These are phyloP conservation scores for Mycotypha africana DNA, from an alignment of 371 early-diverging fungal species.

Conservation along the genomic window DNA sequence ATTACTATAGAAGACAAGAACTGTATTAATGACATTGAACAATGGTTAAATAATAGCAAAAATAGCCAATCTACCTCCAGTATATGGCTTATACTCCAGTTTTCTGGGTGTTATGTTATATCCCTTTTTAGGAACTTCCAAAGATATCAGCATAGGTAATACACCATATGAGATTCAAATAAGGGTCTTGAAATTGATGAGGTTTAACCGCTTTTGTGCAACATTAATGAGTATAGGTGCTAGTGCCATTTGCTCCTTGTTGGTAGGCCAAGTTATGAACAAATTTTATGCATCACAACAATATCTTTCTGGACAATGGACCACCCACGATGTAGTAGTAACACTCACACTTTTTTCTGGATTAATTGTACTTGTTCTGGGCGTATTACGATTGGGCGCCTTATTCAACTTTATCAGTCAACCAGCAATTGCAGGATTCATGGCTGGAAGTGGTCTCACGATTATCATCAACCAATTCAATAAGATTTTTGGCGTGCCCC, in stretches of 20 bases:
- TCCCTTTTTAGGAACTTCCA: conserved; percentile 76
- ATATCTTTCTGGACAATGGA: conserved; percentile 31
- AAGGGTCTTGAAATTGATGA: too few species aligned
- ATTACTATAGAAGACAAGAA: too few species aligned
- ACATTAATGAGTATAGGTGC: too few species aligned
- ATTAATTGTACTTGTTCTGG: conserved; percentile 56
- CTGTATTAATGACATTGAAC: too few species aligned
- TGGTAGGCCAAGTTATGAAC: conserved; percentile 63
- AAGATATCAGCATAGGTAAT: conserved; percentile 83
- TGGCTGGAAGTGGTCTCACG: conserved; percentile 68
- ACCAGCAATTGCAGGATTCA: conserved; percentile 71
- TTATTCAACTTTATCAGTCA: conserved; percentile 81
- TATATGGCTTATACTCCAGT: conserved; percentile 84
- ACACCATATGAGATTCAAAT: too few species aligned
- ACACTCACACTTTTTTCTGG: conserved; percentile 62
- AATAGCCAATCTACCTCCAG: conserved; percentile 76
- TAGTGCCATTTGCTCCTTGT: conserved; percentile 77
- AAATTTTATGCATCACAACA: conserved; percentile 36
- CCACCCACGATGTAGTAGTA: conserved; percentile 32
- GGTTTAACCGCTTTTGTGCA: too few species aligned
- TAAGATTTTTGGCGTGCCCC: conserved; percentile 66
- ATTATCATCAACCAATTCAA: conserved; percentile 79
- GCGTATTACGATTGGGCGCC: conserved; percentile 72
- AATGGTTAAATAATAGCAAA: too few species aligned
- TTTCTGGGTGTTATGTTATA: conserved; percentile 77